These are phyloP conservation scores for Mortierella polycephala DNA, from an alignment of 371 early-diverging fungal species.

Conservation along the genomic window DNA sequence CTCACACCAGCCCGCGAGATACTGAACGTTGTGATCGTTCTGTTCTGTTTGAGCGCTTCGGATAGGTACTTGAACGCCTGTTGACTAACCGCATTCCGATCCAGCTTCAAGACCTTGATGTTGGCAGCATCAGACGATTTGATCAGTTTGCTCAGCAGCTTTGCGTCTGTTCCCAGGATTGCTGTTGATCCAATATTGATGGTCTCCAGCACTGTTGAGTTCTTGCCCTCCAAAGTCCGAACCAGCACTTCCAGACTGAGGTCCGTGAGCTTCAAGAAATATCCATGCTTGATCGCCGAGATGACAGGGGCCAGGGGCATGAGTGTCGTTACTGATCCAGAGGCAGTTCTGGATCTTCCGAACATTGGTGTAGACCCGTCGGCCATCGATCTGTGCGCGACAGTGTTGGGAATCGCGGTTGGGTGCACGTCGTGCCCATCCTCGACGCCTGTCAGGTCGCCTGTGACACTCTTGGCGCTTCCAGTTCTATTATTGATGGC, in stretches of 20 bases:
- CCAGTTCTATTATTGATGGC: constrained; percentile 12
- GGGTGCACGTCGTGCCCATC: too few species aligned
- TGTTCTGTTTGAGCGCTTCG: constrained; percentile 33
- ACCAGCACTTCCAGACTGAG: constrained; percentile 25
- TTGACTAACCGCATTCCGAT: constrained; percentile 35
- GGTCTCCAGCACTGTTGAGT: constrained; percentile 32
- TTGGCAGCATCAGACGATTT: constrained; percentile 31
- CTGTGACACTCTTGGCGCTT: constrained; percentile 25
- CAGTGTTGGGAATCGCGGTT: too few species aligned
- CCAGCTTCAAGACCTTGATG: constrained; percentile 33
- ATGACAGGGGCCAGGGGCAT: constrained; percentile 21
- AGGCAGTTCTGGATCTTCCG: not conserved
- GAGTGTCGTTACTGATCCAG: not conserved
- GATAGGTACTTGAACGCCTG: constrained; percentile 30
- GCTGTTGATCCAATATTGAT: constrained; percentile 17
- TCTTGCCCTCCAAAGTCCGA: constrained; percentile 21
- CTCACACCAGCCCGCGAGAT: constrained; percentile 28
- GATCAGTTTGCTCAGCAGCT: constrained; percentile 25
- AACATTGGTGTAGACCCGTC: not conserved
- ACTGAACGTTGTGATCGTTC: constrained; percentile 25
- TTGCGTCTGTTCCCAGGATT: constrained; percentile 33
- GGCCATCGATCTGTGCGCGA: not conserved
- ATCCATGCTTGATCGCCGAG: constrained; percentile 26
- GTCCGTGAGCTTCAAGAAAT: constrained; percentile 40
- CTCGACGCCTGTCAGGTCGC: not conserved